Base-by-base conservation (phyloP, 2,329 filamentous ascomycete genomes). In the Herpotrichia juniperi region DNA sequence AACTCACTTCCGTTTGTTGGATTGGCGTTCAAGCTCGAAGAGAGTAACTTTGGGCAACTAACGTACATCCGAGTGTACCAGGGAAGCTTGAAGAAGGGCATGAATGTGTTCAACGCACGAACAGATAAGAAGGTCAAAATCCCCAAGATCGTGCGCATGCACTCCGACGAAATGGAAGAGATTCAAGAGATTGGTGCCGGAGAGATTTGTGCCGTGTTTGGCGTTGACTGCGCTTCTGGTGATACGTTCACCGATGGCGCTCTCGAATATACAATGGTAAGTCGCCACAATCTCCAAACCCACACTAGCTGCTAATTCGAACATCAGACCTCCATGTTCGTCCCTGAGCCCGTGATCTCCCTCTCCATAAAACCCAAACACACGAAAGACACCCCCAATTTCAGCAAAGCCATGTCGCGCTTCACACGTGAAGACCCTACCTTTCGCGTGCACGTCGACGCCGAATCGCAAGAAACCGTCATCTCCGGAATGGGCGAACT, bases 81-180 rank as follows among this genome's bases (percentile, higher is more conserved):
- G 77, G 94, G 94, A 63, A 87, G 87, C 19, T 80, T 99, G 54
- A 88, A 82, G 73, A 97, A 96, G 82, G 91, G 93, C 44, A 84
- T 88, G 69, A 91, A 93, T 72, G 87, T 99, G 49, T 96, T 88
- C 84, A 99, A 97, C 76, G 93, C 93, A 8, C 87, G 93, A 64
- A 96, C 86, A 59, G 90, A 93, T 75, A 96, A 97, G 83, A 97
- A 93, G 81, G 89, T 99, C 72, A 93, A 96, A 77, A 88, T 99
- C 51, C 94, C 94, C 17, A 90, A 93, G 70, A 97, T 99, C 67
- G 94, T 99, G 57, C 91, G 94, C 57, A 99, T 99, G 94, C 94
- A 99, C 81, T 96, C 93, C 40, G 96, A 97, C 72, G 94, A 99
- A 71, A 96, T 99, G 93, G 94, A 99, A 75, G 94, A 99, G 70